Conservation (phyloP, 768 basidiomycete species). For the Plicaturopsis crispa region DNA sequence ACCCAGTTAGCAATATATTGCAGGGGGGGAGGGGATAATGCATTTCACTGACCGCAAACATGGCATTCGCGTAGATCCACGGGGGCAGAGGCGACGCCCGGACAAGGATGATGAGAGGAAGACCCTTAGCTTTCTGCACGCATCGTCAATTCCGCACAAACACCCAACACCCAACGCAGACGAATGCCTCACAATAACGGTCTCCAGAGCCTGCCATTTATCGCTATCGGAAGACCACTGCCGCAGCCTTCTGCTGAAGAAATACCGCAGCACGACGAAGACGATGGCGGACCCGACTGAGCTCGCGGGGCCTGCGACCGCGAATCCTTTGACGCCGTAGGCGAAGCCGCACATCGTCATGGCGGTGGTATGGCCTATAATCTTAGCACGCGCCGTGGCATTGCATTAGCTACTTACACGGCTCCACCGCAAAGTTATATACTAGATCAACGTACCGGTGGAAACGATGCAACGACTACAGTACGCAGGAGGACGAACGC, state of each 20-base stretch:
- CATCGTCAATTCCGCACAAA: no score
- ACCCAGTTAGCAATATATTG: conserved; percentile 1
- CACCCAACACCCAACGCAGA: no score
- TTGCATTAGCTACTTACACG: no score
- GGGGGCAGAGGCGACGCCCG: conserved; percentile 80
- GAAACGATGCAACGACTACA: no score
- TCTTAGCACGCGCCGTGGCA: conserved; percentile 24
- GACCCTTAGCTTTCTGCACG: conserved; percentile 68
- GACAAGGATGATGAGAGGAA: conserved; percentile 77
- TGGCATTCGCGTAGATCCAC: conserved; percentile 79
- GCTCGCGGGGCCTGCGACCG: conserved; percentile 51
- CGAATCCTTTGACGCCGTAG: conserved; percentile 74
- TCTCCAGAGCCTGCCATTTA: conserved; percentile 74
- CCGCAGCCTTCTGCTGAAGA: conserved; percentile 49
- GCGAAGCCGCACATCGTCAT: conserved; percentile 74
- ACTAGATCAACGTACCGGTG: no score
- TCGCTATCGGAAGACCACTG: conserved; percentile 55
- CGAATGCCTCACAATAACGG: conserved; percentile 66
- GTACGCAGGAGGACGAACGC: no score
- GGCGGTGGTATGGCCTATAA: conserved; percentile 62
- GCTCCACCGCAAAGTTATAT: no score
- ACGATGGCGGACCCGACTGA: conserved; percentile 54
- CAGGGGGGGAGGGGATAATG: conserved; percentile 1
- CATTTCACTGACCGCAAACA: conserved; percentile 61
- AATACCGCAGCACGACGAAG: conserved; percentile 52